These are phyloP conservation scores for Saccharomycopsis crataegensis DNA, from an alignment of 1,139 yeast species.

Conservation along the genomic window DNA sequence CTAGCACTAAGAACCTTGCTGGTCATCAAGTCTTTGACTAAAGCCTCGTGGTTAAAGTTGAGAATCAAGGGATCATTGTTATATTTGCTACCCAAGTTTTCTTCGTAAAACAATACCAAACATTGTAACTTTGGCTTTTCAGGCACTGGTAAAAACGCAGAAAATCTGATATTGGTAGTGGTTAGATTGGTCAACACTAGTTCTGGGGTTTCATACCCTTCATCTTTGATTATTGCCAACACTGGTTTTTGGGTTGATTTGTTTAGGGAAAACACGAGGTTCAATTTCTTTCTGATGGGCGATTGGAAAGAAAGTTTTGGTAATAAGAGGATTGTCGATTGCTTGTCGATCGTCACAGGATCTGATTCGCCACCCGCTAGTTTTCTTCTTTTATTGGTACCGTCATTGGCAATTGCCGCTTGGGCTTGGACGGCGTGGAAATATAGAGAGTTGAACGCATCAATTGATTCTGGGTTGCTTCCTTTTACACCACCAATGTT, in stretches of 20 bases:
- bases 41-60: conserved; percentile 34
- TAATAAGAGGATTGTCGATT: conserved; percentile 37
- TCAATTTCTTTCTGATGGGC: conserved; percentile 43
- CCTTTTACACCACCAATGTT: background rate
- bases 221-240: conserved; percentile 35
- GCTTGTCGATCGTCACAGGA: conserved; percentile 23
- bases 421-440: conserved; percentile 23
- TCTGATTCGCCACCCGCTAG: background rate
- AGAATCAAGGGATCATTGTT: conserved; percentile 39
- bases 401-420: conserved; percentile 15
- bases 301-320: conserved; percentile 43
- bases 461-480: conserved; percentile 16
- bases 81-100: conserved; percentile 25
- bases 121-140: conserved; percentile 38
- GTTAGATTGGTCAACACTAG: conserved; percentile 30
- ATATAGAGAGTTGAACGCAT: conserved; percentile 12
- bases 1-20: conserved; percentile 23
- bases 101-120: conserved; percentile 33
- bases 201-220: conserved; percentile 29
- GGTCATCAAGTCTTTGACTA: conserved; percentile 27
- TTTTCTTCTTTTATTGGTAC: conserved; percentile 9
- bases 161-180: conserved; percentile 33
- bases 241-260: conserved; percentile 29
- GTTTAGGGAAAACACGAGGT: conserved; percentile 32
- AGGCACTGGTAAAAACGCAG: conserved; percentile 41